Base-by-base conservation (phyloP, 2,329 filamentous ascomycete genomes). In the Fusarium napiforme region DNA sequence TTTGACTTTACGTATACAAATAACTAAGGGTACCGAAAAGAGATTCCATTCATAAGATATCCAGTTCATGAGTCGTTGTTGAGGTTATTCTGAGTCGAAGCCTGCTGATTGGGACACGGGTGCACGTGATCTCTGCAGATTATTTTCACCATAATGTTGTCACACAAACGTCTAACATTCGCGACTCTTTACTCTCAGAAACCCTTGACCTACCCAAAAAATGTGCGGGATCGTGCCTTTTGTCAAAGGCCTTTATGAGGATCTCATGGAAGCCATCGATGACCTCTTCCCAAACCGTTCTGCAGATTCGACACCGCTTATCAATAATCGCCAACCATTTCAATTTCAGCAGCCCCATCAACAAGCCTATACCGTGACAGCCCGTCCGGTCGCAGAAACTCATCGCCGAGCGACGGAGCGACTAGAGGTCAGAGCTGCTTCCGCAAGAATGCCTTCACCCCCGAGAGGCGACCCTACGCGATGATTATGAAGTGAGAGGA, bases 211-310 rank as follows among this genome's bases (percentile, higher is more conserved):
- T 10, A 30, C 9, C 30, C 4, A 30, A 18, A 19, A 59, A 37
- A 69, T 69, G 67, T 69, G 67, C 9, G 67, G 67, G 16, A 69
- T 69, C 2, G 6, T 59, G 1, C 52, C 59, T 0, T 69, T 69
- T 5, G 2, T 70, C 21, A 69, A 56, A 53, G 15, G 52, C 1
- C 65, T 69, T 2, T 69, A 65, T 2, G 67, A 49, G 12, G 67
- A 69, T 36, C 36, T 69, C 19, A 30, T 65, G 37, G 67, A 69
- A 39, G 67, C 67, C 9, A 70, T 69, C 21, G 67, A 70, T 9
- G 67, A 69, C 16, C 67, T 69, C 6, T 69, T 70, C 9, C 67
- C 67, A 7, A 59, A 43, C 9, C 60, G 15, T 14, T 53, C 67
- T 15, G 7, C 40, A n/a, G 59, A 65, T 21, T 53, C 66, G 16